A percentile compares a stretch with the other conserved stretches of the same genome.
phyloP scores from a whole-genome alignment of 2,329 filamentous ascomycete genomes.

The Paraconiothyrium sp. region DNA sequence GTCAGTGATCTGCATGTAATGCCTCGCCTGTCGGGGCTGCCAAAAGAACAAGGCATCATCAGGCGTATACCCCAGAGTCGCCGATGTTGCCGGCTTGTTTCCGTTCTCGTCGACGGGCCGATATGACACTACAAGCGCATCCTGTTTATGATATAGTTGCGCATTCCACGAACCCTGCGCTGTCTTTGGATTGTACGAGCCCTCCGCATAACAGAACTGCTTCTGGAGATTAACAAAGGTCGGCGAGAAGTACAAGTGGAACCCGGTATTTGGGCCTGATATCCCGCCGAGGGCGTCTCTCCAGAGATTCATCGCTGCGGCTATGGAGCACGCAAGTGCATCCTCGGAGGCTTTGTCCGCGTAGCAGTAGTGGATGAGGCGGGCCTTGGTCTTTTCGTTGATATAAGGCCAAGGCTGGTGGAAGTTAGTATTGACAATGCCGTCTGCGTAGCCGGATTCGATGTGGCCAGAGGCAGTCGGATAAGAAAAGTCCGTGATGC shows the following conservation, averaged over 20 bases:
- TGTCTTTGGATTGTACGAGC: not conserved
- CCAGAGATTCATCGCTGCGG: not conserved
- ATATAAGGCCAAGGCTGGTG: constrained; percentile 11
- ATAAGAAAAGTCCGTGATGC: constrained; percentile 6
- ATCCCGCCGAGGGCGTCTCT: not conserved
- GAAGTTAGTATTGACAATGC: not conserved
- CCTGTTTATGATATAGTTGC: not conserved
- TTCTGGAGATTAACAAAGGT: not conserved
- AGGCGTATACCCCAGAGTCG: constrained; percentile 11
- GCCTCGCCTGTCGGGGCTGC: not conserved
- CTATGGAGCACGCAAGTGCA: not conserved
- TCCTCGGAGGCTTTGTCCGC: constrained; percentile 9
- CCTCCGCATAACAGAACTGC: constrained; percentile 6
- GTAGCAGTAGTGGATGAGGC: constrained; percentile 4
- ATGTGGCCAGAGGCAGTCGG: not conserved
- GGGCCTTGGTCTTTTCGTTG: too few relatives aligned
- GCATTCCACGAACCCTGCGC: constrained; percentile 2
- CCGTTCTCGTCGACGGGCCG: constrained; percentile 9
- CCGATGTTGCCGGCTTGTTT: constrained; percentile 2
- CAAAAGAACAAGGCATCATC: not conserved
- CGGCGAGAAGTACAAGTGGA: not conserved
- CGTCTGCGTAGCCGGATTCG: constrained; percentile 8
- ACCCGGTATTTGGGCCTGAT: not conserved
- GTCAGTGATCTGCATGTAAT: constrained; percentile 10
- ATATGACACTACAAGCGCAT: constrained; percentile 6